phyloP scores from a whole-genome alignment of 2,329 filamentous ascomycete genomes.

The Cyphellophora attinorum region DNA sequence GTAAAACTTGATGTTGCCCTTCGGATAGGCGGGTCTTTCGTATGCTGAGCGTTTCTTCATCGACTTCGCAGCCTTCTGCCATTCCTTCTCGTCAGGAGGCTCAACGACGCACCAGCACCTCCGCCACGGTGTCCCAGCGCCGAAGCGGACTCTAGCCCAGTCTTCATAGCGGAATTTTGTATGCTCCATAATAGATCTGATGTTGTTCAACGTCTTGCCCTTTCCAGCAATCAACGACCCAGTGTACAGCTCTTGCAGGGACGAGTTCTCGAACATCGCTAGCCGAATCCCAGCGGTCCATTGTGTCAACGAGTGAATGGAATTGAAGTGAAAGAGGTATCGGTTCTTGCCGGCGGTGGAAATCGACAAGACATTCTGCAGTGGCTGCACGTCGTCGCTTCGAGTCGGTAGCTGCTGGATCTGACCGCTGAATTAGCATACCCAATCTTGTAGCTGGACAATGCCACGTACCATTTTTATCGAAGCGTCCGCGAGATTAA shows the following conservation, averaged over 20 bases:
- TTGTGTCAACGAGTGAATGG: conserved; percentile 81
- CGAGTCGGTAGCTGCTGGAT: conserved; percentile 84
- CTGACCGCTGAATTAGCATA: conserved; percentile 34
- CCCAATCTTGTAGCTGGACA: conserved; percentile 2
- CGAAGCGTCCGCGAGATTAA: conserved; percentile 93
- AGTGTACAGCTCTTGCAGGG: conserved; percentile 91
- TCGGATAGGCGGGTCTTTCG: conserved; percentile 63
- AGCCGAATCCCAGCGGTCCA: conserved; percentile 94
- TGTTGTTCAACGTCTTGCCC: conserved; percentile 80
- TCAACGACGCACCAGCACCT: conserved; percentile 94
- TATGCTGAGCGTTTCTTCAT: conserved; percentile 76
- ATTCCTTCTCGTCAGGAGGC: conserved; percentile 89
- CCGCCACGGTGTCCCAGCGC: conserved; percentile 89
- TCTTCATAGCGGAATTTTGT: conserved; percentile 70
- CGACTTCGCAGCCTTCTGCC: conserved; percentile 71
- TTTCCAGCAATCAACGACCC: conserved; percentile 92
- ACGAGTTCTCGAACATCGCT: conserved; percentile 87
- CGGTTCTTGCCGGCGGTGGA: conserved; percentile 93
- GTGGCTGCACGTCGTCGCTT: conserved; percentile 62
- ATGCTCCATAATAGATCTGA: conserved; percentile 77
- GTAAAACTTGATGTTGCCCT: conserved; percentile 91
- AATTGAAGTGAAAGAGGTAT: conserved; percentile 93
- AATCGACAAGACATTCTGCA: conserved; percentile 91
- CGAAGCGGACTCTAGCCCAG: conserved; percentile 92
- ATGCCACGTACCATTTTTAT: conserved; percentile 75